phyloP scores from a whole-genome alignment of 805 yeast genomes.

The Pichia heedii region DNA sequence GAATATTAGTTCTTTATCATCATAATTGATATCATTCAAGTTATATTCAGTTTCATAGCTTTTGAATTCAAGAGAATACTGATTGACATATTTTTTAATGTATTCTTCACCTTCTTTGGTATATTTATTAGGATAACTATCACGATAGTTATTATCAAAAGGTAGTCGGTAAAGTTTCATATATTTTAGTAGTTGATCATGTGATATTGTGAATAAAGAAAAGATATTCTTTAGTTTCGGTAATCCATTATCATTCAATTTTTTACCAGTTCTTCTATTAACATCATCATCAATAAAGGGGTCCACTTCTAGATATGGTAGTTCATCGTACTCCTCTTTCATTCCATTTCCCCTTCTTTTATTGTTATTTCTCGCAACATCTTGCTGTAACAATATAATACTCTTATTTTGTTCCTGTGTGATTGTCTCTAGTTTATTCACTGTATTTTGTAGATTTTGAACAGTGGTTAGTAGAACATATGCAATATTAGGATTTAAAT shows the following conservation, averaged over 20 bases:
- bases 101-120: neutral
- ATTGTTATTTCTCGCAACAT: conserved; percentile 19
- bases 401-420: conserved; percentile 16
- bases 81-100: neutral
- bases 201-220: neutral
- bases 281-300: no score
- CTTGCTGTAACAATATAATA: conserved; percentile 21
- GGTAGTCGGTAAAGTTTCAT: neutral
- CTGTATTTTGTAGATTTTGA: conserved; percentile 1
- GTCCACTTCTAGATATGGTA: conserved; percentile 1
- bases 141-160: neutral
- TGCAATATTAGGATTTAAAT: neutral
- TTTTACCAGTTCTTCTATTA: no score
- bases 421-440: conserved; percentile 13
- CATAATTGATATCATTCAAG: neutral
- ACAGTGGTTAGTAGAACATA: neutral
- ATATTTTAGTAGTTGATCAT: neutral
- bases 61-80: neutral
- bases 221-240: neutral
- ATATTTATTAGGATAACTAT: no score
- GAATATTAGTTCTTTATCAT: conserved; percentile 14
- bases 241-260: neutral
- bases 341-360: conserved; percentile 24
- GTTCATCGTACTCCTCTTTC: conserved; percentile 22
- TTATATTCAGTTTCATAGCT: neutral